These are phyloP conservation scores for Torulaspora maleeae DNA, from an alignment of 805 yeast species.

Conservation along the genomic window DNA sequence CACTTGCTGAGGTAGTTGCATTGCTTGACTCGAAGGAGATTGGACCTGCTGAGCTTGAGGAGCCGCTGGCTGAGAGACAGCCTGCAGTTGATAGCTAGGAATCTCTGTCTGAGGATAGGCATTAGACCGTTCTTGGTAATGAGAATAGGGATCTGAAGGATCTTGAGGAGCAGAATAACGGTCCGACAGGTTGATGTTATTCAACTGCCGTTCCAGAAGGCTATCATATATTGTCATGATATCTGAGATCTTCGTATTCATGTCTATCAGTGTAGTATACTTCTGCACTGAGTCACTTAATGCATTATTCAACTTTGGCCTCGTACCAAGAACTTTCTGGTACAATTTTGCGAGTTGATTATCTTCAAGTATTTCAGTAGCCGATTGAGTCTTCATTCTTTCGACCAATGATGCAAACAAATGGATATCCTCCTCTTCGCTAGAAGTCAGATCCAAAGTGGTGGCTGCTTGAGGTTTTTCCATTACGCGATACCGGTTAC, in stretches of 20 bases:
- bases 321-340: slow-evolving; percentile 52
- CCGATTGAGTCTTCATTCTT: slow-evolving; percentile 45
- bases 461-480: slow-evolving; percentile 9
- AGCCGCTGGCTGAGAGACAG: background rate
- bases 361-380: slow-evolving; percentile 37
- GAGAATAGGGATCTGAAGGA: slow-evolving; percentile 28
- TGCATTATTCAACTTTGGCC: slow-evolving; percentile 65
- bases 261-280: slow-evolving; percentile 61
- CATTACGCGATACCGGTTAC: slow-evolving; percentile 7
- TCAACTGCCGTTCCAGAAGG: slow-evolving; percentile 55
- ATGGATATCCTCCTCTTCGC: slow-evolving; percentile 67
- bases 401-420: slow-evolving; percentile 65
- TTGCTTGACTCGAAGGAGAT: background rate
- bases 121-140: slow-evolving; percentile 5
- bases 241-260: slow-evolving; percentile 74
- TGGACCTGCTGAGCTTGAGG: background rate
- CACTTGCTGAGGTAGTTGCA: background rate
- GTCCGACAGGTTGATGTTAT: slow-evolving; percentile 36
- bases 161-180: slow-evolving; percentile 27
- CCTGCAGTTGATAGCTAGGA: background rate
- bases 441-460: slow-evolving; percentile 42
- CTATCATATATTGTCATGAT: slow-evolving; percentile 73
- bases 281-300: slow-evolving; percentile 53
- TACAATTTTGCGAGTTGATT: slow-evolving; percentile 41
- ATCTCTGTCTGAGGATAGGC: background rate